These are phyloP conservation scores for Atkinsonella hypoxylon DNA, from an alignment of 2,329 filamentous ascomycete species.

Conservation along the genomic window DNA sequence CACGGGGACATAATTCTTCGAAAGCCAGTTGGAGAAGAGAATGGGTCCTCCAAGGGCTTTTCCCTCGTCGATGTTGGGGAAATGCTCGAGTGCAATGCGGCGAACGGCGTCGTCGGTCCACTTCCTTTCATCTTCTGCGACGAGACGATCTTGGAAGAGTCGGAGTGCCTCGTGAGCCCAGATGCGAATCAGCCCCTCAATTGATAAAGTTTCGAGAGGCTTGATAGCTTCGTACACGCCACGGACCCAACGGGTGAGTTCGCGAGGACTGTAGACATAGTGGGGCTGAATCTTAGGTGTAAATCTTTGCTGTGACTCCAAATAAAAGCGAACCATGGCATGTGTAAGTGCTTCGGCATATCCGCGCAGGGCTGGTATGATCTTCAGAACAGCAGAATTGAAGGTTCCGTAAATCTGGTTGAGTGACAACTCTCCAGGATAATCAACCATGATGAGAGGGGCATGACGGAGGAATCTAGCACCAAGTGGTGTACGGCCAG, in stretches of 20 bases:
- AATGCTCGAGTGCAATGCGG: conserved; percentile 78
- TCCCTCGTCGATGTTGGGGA: conserved; percentile 88
- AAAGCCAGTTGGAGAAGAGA: conserved; percentile 98
- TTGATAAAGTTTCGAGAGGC: conserved; percentile 72
- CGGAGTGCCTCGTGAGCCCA: conserved; percentile 97
- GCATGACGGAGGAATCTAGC: conserved; percentile 90
- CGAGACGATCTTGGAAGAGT: conserved; percentile 93
- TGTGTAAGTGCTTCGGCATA: conserved; percentile 90
- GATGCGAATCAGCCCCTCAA: conserved; percentile 89
- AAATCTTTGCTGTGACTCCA: conserved; percentile 88
- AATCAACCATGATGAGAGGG: conserved; percentile 99
- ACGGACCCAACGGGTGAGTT: conserved; percentile 93
- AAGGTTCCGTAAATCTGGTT: conserved; percentile 98
- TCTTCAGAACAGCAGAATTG: conserved; percentile 92
- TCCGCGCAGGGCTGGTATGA: conserved; percentile 85
- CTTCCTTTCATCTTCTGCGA: conserved; percentile 82
- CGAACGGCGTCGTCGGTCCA: conserved; percentile 89
- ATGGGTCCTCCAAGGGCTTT: conserved; percentile 87
- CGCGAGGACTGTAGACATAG: conserved; percentile 98
- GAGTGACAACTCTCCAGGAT: conserved; percentile 88
- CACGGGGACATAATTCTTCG: conserved; percentile 95
- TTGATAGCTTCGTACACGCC: conserved; percentile 95
- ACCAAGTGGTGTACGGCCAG: conserved; percentile 87
- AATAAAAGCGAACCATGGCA: conserved; percentile 94
- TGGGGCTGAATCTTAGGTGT: conserved; percentile 95